These are phyloP conservation scores for Penicillium sp. DNA, from an alignment of 2,329 filamentous ascomycete species.

Conservation along the genomic window DNA sequence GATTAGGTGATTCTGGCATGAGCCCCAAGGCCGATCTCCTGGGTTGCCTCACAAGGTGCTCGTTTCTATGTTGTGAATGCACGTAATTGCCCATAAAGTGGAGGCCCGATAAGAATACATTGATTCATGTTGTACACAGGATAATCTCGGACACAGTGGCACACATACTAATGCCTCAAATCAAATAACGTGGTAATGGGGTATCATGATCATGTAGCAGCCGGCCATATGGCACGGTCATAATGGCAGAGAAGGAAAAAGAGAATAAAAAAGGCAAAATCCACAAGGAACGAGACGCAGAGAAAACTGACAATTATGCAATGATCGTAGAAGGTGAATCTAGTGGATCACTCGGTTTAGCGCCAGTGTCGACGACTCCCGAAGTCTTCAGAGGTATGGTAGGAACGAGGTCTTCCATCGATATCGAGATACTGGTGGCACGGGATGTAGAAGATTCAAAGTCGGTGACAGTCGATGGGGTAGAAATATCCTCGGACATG, in stretches of 20 bases:
- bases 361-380: not conserved
- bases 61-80: not conserved
- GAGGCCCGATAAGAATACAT: not conserved
- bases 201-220: constrained; percentile 18
- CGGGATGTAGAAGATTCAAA: constrained; percentile 29
- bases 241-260: constrained; percentile 2
- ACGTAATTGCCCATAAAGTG: not conserved
- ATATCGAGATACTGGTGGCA: constrained; percentile 30
- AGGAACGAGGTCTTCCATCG: constrained; percentile 15
- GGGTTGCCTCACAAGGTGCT: constrained; percentile 6
- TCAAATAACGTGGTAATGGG: constrained; percentile 10
- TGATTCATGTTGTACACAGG: not conserved
- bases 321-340: constrained; percentile 9
- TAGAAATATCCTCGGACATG: constrained; percentile 29
- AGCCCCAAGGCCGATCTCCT: not conserved
- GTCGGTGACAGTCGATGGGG: constrained; percentile 28
- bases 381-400: not conserved
- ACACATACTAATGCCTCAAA: constrained; percentile 7
- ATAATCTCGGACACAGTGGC: not conserved
- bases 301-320: constrained; percentile 5
- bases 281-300: not conserved
- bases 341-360: not conserved
- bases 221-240: not conserved
- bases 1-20: constrained; percentile 1
- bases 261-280: not conserved